These are phyloP conservation scores for Yamadazyma olivae DNA, from an alignment of 805 yeast genomes.

Conservation along the genomic window DNA sequence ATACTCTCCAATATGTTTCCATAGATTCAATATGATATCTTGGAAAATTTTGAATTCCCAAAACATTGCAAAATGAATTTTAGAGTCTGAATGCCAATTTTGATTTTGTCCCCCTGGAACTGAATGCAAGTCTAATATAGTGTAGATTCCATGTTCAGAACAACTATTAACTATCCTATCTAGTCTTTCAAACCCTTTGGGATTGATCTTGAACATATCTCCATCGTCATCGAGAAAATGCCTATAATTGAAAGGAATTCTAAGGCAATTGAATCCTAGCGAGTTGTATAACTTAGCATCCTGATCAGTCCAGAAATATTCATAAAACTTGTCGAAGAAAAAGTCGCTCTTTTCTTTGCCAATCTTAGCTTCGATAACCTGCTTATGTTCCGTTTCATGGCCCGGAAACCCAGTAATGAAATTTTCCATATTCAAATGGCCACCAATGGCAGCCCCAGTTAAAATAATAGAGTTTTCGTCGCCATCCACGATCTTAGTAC, in stretches of 20 bases:
- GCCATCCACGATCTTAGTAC: slow-evolving; percentile 46
- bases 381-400: slow-evolving; percentile 49
- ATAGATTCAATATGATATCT: slow-evolving; percentile 43
- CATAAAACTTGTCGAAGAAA: slow-evolving; percentile 51
- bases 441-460: slow-evolving; percentile 49
- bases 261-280: slow-evolving; percentile 44
- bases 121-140: no score
- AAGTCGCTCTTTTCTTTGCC: slow-evolving; percentile 47
- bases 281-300: slow-evolving; percentile 45
- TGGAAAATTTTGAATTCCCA: slow-evolving; percentile 51
- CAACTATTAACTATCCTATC: slow-evolving; percentile 44
- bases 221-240: slow-evolving; percentile 47
- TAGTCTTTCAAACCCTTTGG: slow-evolving; percentile 42
- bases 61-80: slow-evolving; percentile 44
- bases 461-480: slow-evolving; percentile 38
- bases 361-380: slow-evolving; percentile 33
- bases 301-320: slow-evolving; percentile 50
- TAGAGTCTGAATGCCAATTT: slow-evolving; percentile 52
- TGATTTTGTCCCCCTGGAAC: slow-evolving; percentile 55
- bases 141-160: slow-evolving; percentile 43
- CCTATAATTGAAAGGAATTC: slow-evolving; percentile 52
- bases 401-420: slow-evolving; percentile 56
- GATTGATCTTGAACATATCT: slow-evolving; percentile 41
- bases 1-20: slow-evolving; percentile 43
- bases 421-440: slow-evolving; percentile 53